Evolutionary conservation across 73 alveolate species (phyloP).

Genomic region (Symbiodinium natans): DNA sequence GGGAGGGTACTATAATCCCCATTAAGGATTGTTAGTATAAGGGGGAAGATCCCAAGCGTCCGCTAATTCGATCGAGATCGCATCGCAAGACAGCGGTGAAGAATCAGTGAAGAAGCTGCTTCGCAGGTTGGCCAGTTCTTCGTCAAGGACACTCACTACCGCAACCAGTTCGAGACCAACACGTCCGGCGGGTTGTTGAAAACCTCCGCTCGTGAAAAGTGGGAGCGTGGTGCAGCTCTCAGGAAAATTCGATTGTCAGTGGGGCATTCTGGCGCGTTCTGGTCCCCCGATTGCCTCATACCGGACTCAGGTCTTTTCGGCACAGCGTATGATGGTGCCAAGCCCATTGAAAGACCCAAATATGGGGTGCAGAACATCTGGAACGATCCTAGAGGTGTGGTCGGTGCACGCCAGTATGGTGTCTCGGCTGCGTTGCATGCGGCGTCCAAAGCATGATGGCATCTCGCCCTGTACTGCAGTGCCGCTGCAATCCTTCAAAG

Average conservation of each 20-base stretch:
- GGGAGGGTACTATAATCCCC: no score
- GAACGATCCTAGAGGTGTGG: constrained; percentile 86
- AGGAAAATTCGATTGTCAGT: neutral
- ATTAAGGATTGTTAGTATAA: no score
- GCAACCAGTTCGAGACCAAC: constrained; percentile 92
- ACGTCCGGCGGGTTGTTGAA: constrained; percentile 84
- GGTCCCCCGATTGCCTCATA: neutral
- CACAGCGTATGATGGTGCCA: constrained; percentile 79
- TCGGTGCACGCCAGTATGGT: constrained; percentile 85
- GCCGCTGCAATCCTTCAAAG: neutral
- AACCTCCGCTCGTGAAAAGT: constrained; percentile 90
- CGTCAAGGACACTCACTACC: constrained; percentile 87
- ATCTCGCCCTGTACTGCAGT: no score
- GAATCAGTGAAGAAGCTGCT: no score
- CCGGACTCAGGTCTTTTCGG: constrained; percentile 60
- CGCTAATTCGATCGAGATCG: no score
- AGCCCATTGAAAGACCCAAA: constrained; percentile 62
- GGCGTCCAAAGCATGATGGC: no score
- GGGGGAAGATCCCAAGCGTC: no score
- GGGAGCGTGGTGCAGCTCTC: constrained; percentile 80
- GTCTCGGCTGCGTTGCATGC: constrained; percentile 7
- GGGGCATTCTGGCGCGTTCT: neutral
- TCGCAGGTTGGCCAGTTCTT: constrained; percentile 89
- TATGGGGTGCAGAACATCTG: constrained; percentile 94
- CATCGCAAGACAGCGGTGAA: no score